These are phyloP conservation scores for Diaporthe australafricana DNA, from an alignment of 2,329 filamentous ascomycete species.

Conservation along the genomic window DNA sequence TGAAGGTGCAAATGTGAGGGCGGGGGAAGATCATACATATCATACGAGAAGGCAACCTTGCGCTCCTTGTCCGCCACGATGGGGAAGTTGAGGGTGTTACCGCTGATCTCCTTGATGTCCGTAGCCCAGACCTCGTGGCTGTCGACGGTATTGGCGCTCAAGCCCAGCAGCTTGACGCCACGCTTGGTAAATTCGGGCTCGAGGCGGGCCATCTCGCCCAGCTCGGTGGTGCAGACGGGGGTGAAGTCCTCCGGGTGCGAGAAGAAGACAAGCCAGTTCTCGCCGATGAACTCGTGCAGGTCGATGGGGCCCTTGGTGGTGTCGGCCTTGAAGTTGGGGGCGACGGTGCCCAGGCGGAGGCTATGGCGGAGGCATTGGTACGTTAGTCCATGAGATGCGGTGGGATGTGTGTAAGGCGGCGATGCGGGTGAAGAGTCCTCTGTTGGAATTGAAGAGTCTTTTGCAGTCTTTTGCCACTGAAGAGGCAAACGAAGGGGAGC, in stretches of 20 bases:
- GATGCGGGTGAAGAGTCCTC: not conserved
- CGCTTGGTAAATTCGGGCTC: conserved; percentile 89
- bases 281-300: conserved; percentile 84
- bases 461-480: not conserved
- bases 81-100: conserved; percentile 77
- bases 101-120: conserved; percentile 85
- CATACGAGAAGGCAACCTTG: conserved; percentile 80
- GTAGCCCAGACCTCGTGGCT: conserved; percentile 91
- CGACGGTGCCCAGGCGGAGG: conserved; percentile 73
- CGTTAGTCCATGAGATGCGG: not conserved
- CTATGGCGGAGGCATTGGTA: conserved; percentile 47
- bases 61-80: conserved; percentile 85
- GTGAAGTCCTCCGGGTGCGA: conserved; percentile 92
- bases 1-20: not conserved
- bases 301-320: conserved; percentile 82
- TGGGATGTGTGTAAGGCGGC: not conserved
- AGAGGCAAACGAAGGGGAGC: not conserved
- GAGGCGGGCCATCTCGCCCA: conserved; percentile 91
- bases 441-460: not conserved
- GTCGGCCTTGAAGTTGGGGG: conserved; percentile 86
- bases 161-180: conserved; percentile 89
- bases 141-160: conserved; percentile 86
- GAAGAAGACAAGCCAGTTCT: conserved; percentile 85
- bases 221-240: conserved; percentile 94
- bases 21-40: conserved; percentile 70